A percentile compares a stretch with the other conserved stretches of the same genome.
Evolutionary conservation across 306 rosid genomes (phyloP).

Genomic region (Quercus berberidifolia): DNA sequence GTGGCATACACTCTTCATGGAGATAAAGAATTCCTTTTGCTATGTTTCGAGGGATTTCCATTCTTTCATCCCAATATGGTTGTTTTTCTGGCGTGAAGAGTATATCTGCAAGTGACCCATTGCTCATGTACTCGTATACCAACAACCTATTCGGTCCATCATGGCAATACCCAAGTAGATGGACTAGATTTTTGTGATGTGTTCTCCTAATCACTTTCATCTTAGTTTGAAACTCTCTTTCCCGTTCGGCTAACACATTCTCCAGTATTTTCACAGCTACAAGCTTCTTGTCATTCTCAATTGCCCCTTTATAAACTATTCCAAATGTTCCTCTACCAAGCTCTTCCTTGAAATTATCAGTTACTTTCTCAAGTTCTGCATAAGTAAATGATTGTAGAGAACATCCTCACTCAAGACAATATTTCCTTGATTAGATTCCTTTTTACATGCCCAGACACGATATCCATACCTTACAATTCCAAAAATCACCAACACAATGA

Average conservation of each 20-base stretch:
- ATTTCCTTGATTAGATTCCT: not conserved
- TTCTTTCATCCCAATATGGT: constrained; percentile 19
- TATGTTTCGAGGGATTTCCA: not conserved
- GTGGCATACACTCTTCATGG: too few species aligned
- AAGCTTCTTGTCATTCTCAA: not conserved
- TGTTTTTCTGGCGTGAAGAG: constrained; percentile 8
- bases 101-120: constrained; percentile 21
- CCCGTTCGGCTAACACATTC: not conserved
- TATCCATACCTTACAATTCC: not conserved
- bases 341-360: constrained; percentile 23
- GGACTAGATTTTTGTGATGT: constrained; percentile 19
- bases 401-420: constrained; percentile 1
- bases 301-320: constrained; percentile 21
- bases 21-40: too few species aligned
- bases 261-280: constrained; percentile 18
- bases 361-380: not conserved
- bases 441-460: not conserved
- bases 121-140: constrained; percentile 25
- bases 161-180: constrained; percentile 11
- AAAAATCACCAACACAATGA: not conserved
- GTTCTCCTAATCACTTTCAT: too few species aligned
- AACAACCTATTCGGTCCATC: constrained; percentile 23
- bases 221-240: too few species aligned
- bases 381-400: not conserved
- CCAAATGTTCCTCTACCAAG: constrained; percentile 29